Evolutionary conservation across 257 asterid species (phyloP), one percentile per base, ranked within the genome.

Genomic region (Paraleonurus japonicus): DNA sequence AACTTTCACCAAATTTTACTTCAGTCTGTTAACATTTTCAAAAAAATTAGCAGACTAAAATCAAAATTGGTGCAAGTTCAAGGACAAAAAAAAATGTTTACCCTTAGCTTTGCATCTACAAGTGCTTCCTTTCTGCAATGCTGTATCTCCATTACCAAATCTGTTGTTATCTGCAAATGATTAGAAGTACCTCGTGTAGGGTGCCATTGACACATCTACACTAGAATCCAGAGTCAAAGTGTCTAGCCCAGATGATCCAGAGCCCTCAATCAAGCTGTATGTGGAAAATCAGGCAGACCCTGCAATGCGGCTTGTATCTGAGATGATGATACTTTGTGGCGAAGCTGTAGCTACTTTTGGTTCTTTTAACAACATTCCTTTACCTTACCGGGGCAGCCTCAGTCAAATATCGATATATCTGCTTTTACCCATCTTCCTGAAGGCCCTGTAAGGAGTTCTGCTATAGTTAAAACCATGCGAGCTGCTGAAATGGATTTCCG

Each of bases 281-380:
- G 96, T 92, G 75, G 96, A 88, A 83, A 88, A 92, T 74, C 99
- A 95, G 88, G 85, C 90, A 24, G 96, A 92, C 71, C 92, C 90
- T 23, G 96, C 99, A 48, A 92, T 95, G 99, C 85, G 95, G 48
- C 94, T 95, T 80, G 99, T 92, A 32, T 78, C 97, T 61, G 98
- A 92, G 86, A 87, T 95, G 96, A 95, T 95, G 99, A 92, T 95
- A 75, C 93, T 95, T 58, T 95, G 98, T 74, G 98, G 98, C 70
- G 99, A 95, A 88, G 98, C 82, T 72, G 71, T 95, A 47, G 99
- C 99, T 79, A 95, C 92, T 66, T 63, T 85, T 75, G 97, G 98
- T 76, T 85, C 92, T 76, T 39, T 71, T 19, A 88, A 95, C 80
- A 85, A 80, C 74, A 84, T 95, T 61, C 85, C 92, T 68, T 81